Base-by-base conservation (phyloP, 257 asterid genomes). In the Cynanchum wilfordii region DNA sequence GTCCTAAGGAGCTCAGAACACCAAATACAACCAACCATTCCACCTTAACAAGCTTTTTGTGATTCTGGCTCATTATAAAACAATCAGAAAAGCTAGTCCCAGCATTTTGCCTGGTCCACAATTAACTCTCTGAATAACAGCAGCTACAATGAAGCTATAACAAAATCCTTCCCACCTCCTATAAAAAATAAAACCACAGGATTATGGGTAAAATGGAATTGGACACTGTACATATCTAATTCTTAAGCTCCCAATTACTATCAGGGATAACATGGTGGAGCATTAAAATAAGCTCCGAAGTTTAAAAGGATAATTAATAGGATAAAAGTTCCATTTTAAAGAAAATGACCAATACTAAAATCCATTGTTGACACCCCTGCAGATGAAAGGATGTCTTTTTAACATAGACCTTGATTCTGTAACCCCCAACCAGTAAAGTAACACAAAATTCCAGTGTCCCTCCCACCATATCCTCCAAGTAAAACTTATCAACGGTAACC, bases 201-300 rank as follows among this genome's bases (percentile, higher is more conserved):
- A 44, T 42, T 13, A 44, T 29, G 73, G 80, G 63, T 38, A 70
- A 50, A 59, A 71, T 20, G 52, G 50, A 58, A 44, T 9, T 22
- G 52, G 17, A 77, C 44, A 29, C 80, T 77, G 69, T 77, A 77
- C 76, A 77, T 55, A 67, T 54, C 73, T 71, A 63, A 29, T 22
- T 77, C 76, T 63, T 50, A 13, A 33, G 65, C 40, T 62, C 40
- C 40, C 63, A 45, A 68, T 62, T 1, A 33, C 47, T 22, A 63
- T 47, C 63, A 8, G 51, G 24, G 59, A 44, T 74, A 52, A 38
- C 70, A 70, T 17, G 40, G 64, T 54, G 51, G 79, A 70, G 71
- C 75, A 70, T 49, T 47, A 68, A 62, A 59, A 69, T 49, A 62
- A 49, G 75, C 75, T 60, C 79, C 66, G n/a, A 51, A 1, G 17